Base-by-base conservation (phyloP, 2,329 filamentous ascomycete genomes). In the Epichloe hybrida region DNA sequence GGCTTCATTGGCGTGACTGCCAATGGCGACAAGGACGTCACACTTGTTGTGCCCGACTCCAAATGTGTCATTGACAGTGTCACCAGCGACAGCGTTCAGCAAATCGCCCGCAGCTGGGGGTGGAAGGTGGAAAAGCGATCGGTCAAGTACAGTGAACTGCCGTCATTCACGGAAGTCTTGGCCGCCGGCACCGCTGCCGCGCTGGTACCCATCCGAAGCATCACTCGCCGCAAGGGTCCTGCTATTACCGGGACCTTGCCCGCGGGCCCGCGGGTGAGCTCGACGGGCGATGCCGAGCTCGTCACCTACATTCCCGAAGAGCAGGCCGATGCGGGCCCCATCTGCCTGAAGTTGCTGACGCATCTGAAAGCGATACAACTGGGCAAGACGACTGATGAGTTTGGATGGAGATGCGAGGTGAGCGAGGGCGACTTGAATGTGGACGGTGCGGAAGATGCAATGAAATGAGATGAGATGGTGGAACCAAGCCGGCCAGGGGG, bases 111-210 rank as follows among this genome's bases (percentile, higher is more conserved):
- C 60, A 81, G 79, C 60, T 85, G 88, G 56, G 90, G 90, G 1
- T 97, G 87, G 84, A 83, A 79, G 57, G 84, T 93, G 0, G 90
- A 96, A 72, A 79, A 78, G 62, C 74, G 90, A 50, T 65, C 80
- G 57, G 84, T 88, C 66, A 78, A 75, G 67, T 82, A 81, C 63
- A 58, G 66, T 17, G 79, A 83, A 60, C 71, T 82, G 17, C 66
- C 72, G 11, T 57, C 62, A 49, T 79, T 79, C 58, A 64, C 61
- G 48, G 91, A 97, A 68, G 83, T 98, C 49, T 82, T 96, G 69
- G 93, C 91, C 4, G 90, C 89, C 3, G 91, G 91, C 1, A 97
- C 91, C 0, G 91, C 91, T 0, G 91, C 90, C 0, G 87, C 88
- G 0, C 74, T 98, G 50, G 90, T 97, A 3, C 91, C 91, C 1